phyloP scores from a whole-genome alignment of 2,329 filamentous ascomycete species.

The Diaporthe citri region DNA sequence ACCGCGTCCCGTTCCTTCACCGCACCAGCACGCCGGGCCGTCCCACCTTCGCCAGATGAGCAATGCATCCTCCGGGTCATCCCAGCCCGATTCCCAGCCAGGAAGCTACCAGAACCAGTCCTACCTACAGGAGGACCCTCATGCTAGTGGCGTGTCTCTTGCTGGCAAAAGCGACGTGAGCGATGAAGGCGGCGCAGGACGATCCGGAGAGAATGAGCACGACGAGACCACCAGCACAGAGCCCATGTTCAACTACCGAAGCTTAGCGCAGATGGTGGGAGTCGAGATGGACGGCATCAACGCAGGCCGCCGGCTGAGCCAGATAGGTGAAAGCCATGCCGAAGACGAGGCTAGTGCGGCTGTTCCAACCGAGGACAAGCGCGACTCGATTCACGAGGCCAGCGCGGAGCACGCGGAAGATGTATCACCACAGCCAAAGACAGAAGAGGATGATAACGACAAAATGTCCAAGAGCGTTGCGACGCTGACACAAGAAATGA shows the following conservation, averaged over 20 bases:
- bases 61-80: slow-evolving; percentile 87
- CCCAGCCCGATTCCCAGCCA: slow-evolving; percentile 74
- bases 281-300: slow-evolving; percentile 67
- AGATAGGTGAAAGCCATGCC: slow-evolving; percentile 43
- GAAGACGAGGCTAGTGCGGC: slow-evolving; percentile 34
- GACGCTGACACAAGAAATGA: slow-evolving; percentile 32
- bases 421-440: slow-evolving; percentile 23
- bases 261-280: slow-evolving; percentile 86
- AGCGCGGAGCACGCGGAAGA: slow-evolving; percentile 56
- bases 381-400: slow-evolving; percentile 45
- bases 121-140: slow-evolving; percentile 58
- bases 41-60: slow-evolving; percentile 87
- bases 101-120: slow-evolving; percentile 62
- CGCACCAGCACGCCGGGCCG: slow-evolving; percentile 68
- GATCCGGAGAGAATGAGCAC: slow-evolving; percentile 57
- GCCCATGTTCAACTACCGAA: slow-evolving; percentile 92
- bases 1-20: slow-evolving; percentile 59
- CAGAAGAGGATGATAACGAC: slow-evolving; percentile 35
- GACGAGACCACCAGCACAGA: slow-evolving; percentile 69
- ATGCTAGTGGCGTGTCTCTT: slow-evolving; percentile 67
- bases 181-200: slow-evolving; percentile 47
- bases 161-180: slow-evolving; percentile 58
- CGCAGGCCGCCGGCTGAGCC: slow-evolving; percentile 51
- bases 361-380: slow-evolving; percentile 33
- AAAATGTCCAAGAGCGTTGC: slow-evolving; percentile 41